phyloP scores from a whole-genome alignment of 257 asterid genomes.

The Datura wrightii region DNA sequence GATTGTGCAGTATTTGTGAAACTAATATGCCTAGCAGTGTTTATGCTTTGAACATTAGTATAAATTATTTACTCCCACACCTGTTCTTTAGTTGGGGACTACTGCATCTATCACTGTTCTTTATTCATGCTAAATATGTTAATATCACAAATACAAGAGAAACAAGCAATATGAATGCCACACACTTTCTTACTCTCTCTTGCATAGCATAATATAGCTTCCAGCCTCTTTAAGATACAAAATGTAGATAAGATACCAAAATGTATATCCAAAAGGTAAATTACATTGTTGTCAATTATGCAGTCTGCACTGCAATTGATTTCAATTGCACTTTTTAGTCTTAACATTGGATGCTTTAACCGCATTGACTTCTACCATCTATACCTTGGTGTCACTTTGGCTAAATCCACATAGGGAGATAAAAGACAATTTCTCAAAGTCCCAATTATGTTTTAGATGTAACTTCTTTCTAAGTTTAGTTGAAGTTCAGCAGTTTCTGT shows the following conservation, averaged over 20 bases:
- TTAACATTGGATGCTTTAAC: neutral
- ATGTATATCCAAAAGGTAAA: neutral
- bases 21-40: neutral
- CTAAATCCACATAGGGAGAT: neutral
- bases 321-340: neutral
- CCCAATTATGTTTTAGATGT: neutral
- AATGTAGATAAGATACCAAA: neutral
- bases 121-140: neutral
- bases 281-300: neutral
- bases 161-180: conserved; percentile 1
- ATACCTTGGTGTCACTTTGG: neutral
- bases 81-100: neutral
- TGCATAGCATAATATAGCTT: neutral
- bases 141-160: conserved; percentile 1
- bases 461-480: neutral
- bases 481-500: neutral
- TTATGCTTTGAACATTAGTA: neutral
- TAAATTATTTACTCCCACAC: neutral
- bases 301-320: neutral
- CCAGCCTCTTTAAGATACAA: neutral
- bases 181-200: neutral
- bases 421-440: neutral
- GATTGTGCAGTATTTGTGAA: neutral
- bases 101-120: neutral
- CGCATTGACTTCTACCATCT: neutral